These are phyloP conservation scores for Annulohypoxylon maeteangense DNA, from an alignment of 495 filamentous ascomycete genomes.

Conservation along the genomic window DNA sequence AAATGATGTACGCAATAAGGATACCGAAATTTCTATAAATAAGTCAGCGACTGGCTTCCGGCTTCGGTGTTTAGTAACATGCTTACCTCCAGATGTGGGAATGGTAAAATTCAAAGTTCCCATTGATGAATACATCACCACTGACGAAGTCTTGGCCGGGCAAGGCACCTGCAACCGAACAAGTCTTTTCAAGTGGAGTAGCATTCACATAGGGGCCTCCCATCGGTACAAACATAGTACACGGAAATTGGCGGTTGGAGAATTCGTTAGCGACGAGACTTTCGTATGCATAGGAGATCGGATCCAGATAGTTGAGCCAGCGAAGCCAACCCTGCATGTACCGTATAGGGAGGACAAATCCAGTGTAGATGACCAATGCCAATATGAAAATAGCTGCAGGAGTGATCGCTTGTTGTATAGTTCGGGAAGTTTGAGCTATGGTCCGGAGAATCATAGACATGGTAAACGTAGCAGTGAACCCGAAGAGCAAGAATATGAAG, in stretches of 20 bases:
- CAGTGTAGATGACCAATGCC: constrained; percentile 80
- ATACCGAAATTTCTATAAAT: constrained; percentile 82
- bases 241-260: constrained; percentile 70
- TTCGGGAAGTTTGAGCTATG: constrained; percentile 74
- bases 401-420: constrained; percentile 77
- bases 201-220: constrained; percentile 60
- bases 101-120: constrained; percentile 67
- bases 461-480: constrained; percentile 64
- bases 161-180: constrained; percentile 69
- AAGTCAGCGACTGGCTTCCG: neutral
- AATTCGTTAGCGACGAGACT: constrained; percentile 87
- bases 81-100: constrained; percentile 71
- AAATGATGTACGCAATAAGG: constrained; percentile 75
- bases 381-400: constrained; percentile 76
- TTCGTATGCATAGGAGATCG: constrained; percentile 82
- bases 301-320: constrained; percentile 86
- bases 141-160: constrained; percentile 63
- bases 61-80: neutral
- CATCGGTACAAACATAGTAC: constrained; percentile 70
- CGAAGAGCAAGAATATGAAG: constrained; percentile 70
- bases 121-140: constrained; percentile 74
- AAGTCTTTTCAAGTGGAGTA: constrained; percentile 58
- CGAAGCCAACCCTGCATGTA: constrained; percentile 84
- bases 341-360: constrained; percentile 76
- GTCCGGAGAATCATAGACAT: constrained; percentile 72